Base-by-base conservation (phyloP, 139 green algal species). In the Spirogloea muscicola region DNA sequence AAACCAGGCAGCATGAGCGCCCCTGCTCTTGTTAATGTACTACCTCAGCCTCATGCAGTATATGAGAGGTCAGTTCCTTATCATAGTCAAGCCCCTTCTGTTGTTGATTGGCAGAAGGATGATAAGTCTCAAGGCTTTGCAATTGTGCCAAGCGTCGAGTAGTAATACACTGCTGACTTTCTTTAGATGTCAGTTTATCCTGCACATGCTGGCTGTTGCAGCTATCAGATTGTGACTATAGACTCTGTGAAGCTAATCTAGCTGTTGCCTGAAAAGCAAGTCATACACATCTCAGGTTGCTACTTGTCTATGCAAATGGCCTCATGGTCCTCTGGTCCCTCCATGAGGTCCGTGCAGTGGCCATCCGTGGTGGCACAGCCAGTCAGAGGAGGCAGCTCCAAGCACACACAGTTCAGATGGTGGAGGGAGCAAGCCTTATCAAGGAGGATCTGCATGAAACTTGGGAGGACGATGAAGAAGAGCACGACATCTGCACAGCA, bases 281-380 rank as follows among this genome's bases (percentile, higher is more conserved):
- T n/a, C n/a, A n/a, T n/a, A n/a, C n/a, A n/a, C n/a, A n/a, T n/a
- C 49, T 0, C 65, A 74, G 67, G 3, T 25, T 76, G 55, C 51
- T 76, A 9, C 67, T 76, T 18, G 67, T 7, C 18, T 76, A 76
- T 37, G 31, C 55, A 4, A 68, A 69, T 21, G 49, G 49, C 29
- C 25, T 76, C 13, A 27, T 76, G 0, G 67, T 76, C 13, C 49
- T 76, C 13, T 76, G 67, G 67, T 49, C 65, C 49, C 67, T 76
- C 40, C 49, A 76, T 21, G 25, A 69, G 21, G 31, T 69, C 36
- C 55, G 27, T 34, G 36, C 46, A 21, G 13, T 68, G 29, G 67
- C 67, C 41, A 76, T 48, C 46, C 6, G 67, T 1, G 67, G 67
- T 31, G 67, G 67, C 40, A 51, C 67, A 33, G 49, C 25, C 5